Base-by-base conservation (phyloP, 768 basidiomycete species). In the Hypsizygus marmoreus region DNA sequence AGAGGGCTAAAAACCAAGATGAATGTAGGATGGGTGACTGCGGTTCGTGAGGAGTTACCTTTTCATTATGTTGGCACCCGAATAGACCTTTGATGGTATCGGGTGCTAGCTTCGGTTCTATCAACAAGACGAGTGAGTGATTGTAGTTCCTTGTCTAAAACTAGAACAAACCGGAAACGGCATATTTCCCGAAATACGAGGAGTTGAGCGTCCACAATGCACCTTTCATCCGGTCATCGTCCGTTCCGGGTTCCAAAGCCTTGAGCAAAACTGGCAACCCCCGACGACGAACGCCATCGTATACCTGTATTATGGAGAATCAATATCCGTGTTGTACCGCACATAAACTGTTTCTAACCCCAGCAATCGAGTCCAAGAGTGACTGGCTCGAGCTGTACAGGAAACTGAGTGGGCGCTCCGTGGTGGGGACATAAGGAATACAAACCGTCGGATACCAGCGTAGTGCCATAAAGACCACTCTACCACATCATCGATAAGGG, bases 161-260 rank as follows among this genome's bases (percentile, higher is more conserved):
- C 3, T 14, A 32, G 6, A 10, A 55, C 68, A 40, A 49, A 77
- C 77, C 77, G 44, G 69, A 64, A 9, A 75, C 65, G 1, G 77
- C 78, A 61, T 76, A 79, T 60, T 71, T 74, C 43, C 87, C 84
- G 51, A 91, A 83, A 4, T 73, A 71, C 8, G 82, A 71, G 7
- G 74, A 70, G 57, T 88, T 84, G 23, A 92, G 60, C 4, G 86
- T 84, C 81, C 89, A 92, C 14, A 93, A 65, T 3, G 90, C 88
- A 8, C 93, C 93, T 69, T 97, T 95, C 84, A 93, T 90, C n/a
- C 87, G 77, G 61, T 92, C 90, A 55, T 90, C 89, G 29, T 94
- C 91, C 14, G 76, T 77, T 2, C 86, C 89, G 5, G 84, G 81
- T 39, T 78, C 72, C 40, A 87, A 66, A 4, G 80, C 77, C 30